Percentiles rank a stretch among this genome's conserved stretches.
Evolutionary conservation across 176 grass and related monocot genomes (phyloP).

Genomic region (Oryza coarctata): DNA sequence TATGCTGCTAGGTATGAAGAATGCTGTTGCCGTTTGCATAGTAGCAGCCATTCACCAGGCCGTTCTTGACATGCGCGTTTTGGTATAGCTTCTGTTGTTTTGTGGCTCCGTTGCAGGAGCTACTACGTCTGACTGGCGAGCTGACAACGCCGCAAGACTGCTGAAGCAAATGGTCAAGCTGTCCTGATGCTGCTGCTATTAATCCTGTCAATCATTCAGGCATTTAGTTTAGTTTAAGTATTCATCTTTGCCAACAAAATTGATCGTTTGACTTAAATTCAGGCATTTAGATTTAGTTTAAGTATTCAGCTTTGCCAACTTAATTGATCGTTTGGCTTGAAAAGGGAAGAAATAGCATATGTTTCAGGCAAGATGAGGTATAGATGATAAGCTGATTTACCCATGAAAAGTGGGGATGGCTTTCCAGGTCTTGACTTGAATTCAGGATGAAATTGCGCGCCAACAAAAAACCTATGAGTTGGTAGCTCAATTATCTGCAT

Average conservation of each 20-base stretch:
- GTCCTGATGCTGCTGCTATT: conserved; percentile 61
- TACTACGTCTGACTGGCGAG: neutral
- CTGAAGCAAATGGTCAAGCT: conserved; percentile 59
- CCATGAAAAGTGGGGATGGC: conserved; percentile 87
- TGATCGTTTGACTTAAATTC: neutral
- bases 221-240: neutral
- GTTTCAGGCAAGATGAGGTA: neutral
- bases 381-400: conserved; percentile 38
- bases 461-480: conserved; percentile 72
- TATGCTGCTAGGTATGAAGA: conserved; percentile 57
- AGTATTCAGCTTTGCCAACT: neutral
- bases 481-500: conserved; percentile 83
- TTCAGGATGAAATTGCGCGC: conserved; percentile 93
- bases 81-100: conserved; percentile 26
- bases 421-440: conserved; percentile 90
- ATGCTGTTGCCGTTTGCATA: conserved; percentile 52
- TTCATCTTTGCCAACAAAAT: neutral
- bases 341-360: neutral
- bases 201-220: conserved; percentile 51
- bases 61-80: conserved; percentile 51
- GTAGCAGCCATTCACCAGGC: conserved; percentile 44
- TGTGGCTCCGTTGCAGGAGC: neutral
- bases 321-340: neutral
- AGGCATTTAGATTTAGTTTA: neutral
- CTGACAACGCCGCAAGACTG: neutral